Base-by-base conservation (phyloP, 2,329 filamentous ascomycete genomes). In the Alternaria angustiovoidea region DNA sequence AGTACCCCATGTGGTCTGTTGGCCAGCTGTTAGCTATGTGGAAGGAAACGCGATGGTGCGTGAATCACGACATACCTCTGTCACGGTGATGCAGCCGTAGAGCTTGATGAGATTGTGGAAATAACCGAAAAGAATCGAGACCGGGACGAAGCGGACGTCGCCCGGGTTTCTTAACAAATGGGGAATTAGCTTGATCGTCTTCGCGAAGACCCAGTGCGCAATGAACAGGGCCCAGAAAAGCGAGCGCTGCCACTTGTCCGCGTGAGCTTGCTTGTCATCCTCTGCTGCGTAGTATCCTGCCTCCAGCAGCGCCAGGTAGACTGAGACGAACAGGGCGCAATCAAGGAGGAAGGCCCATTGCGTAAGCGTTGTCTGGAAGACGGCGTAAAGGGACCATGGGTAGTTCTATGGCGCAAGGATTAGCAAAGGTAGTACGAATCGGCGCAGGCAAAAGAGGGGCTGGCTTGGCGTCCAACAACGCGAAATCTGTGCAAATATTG, bases 41-140 rank as follows among this genome's bases (percentile, higher is more conserved):
- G 43, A 55, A 41, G 66, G 4, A 16, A 16, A 14, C 36, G 26
- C 26, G 32, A 70, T 39, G 68, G 70, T 63, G 66, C 63, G 65
- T 66, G 66, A 64, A 24, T 52, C 57, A 30, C 43, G 54, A 74
- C 75, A 60, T 69, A 67, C 72, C 69, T 81, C 80, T 71, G 78
- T 80, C 59, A 84, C 87, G 59, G 94, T 97, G 67, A 90, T 84
- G 63, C 94, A 85, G 41, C 94, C 93, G 74, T 94, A 94, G 64
- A 96, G 84, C 84, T 97, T 97, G 84, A 98, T 94, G 63, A 93
- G 79, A 62, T 94, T 93, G 78, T 98, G 94, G 71, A 96, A 91
- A 80, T 95, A 97, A 51, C 94, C 94, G 80, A 97, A 98, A 14
- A 93, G 64, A 70, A 97, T 88, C 39, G 93, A 96, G n/a, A 94